These are phyloP conservation scores for Phoenix dactylifera DNA, from an alignment of 176 grass and related monocot species.

Conservation along the genomic window DNA sequence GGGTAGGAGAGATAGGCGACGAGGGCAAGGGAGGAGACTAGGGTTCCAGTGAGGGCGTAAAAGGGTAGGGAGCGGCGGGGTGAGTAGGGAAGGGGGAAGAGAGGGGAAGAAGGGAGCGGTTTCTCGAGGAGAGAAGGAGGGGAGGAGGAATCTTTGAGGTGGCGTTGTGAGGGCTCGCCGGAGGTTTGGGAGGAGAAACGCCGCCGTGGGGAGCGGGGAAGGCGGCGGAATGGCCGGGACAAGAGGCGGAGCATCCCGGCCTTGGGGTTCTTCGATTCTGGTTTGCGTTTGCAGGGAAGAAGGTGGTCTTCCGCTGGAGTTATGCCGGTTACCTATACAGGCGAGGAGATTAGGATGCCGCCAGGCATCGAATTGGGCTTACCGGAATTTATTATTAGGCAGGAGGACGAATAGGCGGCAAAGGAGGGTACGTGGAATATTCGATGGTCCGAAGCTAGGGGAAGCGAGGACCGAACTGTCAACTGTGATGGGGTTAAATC, in stretches of 20 bases:
- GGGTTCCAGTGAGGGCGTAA: constrained; percentile 23
- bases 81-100: background rate
- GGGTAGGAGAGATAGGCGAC: constrained; percentile 20
- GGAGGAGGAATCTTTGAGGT: background rate
- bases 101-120: background rate
- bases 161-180: background rate
- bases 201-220: background rate
- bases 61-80: background rate
- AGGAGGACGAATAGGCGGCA: too few relatives aligned
- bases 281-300: too few relatives aligned
- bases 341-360: too few relatives aligned
- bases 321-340: too few relatives aligned
- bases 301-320: too few relatives aligned
- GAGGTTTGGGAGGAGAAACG: constrained; percentile 18
- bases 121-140: constrained; percentile 6
- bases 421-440: too few relatives aligned
- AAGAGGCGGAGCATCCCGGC: constrained; percentile 31
- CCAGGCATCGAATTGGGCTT: too few relatives aligned
- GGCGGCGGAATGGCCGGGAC: constrained; percentile 7
- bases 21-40: constrained; percentile 21
- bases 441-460: too few relatives aligned
- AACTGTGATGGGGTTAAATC: too few relatives aligned
- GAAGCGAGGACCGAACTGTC: too few relatives aligned
- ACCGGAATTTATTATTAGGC: too few relatives aligned
- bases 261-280: too few relatives aligned